phyloP scores from a whole-genome alignment of 106 monocot species.

The Amphibolis antarctica region DNA sequence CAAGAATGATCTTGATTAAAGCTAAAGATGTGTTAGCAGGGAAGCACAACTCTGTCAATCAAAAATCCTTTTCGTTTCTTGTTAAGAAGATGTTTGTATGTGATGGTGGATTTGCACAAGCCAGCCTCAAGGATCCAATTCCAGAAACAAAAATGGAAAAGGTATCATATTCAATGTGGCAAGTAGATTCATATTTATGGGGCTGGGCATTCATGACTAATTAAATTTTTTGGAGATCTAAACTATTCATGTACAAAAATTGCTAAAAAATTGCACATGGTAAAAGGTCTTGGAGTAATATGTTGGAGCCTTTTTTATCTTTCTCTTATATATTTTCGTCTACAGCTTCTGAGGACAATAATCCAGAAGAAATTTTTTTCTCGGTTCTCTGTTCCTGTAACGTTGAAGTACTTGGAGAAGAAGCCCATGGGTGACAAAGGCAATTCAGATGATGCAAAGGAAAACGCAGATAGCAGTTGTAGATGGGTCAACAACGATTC shows the following conservation, averaged over 20 bases:
- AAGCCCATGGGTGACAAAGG: conserved; percentile 14
- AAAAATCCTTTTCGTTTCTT: conserved; percentile 37
- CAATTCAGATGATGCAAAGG: conserved; percentile 9
- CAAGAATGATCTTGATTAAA: conserved; percentile 29
- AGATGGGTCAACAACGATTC: conserved; percentile 83
- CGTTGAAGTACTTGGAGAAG: conserved; percentile 35
- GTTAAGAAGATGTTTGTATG: conserved; percentile 53
- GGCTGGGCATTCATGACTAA: too few species aligned
- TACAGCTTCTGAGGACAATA: conserved; percentile 36
- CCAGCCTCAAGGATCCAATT: conserved; percentile 35
- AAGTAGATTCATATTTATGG: too few species aligned
- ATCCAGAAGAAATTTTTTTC: conserved; percentile 51
- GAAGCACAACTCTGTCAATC: conserved; percentile 20
- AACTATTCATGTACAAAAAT: too few species aligned
- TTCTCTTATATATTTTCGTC: neutral
- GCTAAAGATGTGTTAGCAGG: conserved; percentile 31
- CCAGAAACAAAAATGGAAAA: conserved; percentile 54
- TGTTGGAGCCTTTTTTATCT: neutral
- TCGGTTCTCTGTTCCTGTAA: conserved; percentile 19
- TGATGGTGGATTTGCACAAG: conserved; percentile 28
- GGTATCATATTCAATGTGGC: conserved; percentile 13
- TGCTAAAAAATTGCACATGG: neutral
- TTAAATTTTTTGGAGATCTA: too few species aligned
- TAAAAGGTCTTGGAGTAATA: neutral
- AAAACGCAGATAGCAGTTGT: conserved; percentile 20